Conservation (phyloP, 768 basidiomycete species). For the Auricularia cornea region DNA sequence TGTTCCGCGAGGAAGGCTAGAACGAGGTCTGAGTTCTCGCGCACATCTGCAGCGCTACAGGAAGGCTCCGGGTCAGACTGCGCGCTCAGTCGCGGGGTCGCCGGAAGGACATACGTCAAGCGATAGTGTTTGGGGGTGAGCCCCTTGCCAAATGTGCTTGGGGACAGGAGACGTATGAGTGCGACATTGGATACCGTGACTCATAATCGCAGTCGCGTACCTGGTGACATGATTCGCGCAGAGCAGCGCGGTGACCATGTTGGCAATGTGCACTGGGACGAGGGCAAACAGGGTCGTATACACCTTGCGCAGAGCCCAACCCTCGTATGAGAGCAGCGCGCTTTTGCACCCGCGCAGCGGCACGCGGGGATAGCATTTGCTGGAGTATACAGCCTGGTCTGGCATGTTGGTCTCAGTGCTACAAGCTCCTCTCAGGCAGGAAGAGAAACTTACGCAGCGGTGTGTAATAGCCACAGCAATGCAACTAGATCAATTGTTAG, state of each 20-base stretch:
- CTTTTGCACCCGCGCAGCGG: conserved; percentile 51
- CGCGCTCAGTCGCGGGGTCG: too few species aligned
- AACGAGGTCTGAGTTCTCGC: conserved; percentile 10
- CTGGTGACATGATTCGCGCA: conserved; percentile 56
- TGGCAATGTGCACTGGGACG: conserved; percentile 50
- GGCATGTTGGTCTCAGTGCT: not conserved
- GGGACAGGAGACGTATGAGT: conserved; percentile 14
- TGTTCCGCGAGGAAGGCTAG: conserved; percentile 1
- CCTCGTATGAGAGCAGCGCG: conserved; percentile 47
- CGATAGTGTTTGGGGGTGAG: conserved; percentile 54
- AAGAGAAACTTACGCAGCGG: conserved; percentile 33
- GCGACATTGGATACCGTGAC: not conserved
- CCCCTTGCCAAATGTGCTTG: conserved; percentile 53
- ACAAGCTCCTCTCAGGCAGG: not conserved
- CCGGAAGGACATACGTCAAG: conserved; percentile 20
- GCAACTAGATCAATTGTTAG: conserved; percentile 20
- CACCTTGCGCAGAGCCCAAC: conserved; percentile 34
- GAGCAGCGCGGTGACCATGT: conserved; percentile 51
- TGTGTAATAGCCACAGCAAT: conserved; percentile 60
- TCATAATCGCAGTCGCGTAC: conserved; percentile 6
- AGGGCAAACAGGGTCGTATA: conserved; percentile 48
- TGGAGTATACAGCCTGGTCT: conserved; percentile 50
- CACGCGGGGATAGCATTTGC: conserved; percentile 52
- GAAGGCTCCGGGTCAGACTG: too few species aligned
- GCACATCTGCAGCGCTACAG: conserved; percentile 39